Conservation (phyloP, 768 basidiomycete genomes). For the Gloeophyllum trabeum region DNA sequence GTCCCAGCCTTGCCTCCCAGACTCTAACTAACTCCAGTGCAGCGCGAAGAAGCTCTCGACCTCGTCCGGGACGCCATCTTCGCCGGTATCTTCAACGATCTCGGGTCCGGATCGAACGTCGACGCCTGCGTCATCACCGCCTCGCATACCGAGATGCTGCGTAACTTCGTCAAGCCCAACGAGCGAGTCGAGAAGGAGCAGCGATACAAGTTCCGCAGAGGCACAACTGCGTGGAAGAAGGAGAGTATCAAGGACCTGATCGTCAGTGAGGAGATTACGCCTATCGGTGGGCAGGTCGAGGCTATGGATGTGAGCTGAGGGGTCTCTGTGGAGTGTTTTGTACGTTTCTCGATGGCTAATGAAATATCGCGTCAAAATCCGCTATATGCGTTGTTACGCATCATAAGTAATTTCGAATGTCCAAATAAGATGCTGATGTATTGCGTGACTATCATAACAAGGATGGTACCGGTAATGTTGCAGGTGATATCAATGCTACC, state of each 20-base stretch:
- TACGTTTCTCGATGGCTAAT: background rate
- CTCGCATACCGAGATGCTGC: conserved; percentile 78
- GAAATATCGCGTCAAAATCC: background rate
- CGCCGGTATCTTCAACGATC: conserved; percentile 98
- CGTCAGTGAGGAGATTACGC: conserved; percentile 56
- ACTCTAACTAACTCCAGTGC: conserved; percentile 2
- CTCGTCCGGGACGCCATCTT: conserved; percentile 83
- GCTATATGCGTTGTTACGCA: no score
- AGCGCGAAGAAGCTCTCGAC: conserved; percentile 74
- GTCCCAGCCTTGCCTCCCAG: conserved; percentile 12
- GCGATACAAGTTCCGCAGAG: conserved; percentile 57
- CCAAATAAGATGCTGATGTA: no score
- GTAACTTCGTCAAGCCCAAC: conserved; percentile 91
- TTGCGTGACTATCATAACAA: no score
- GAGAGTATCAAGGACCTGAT: conserved; percentile 67
- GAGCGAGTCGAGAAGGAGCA: conserved; percentile 71
- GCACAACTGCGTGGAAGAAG: conserved; percentile 84
- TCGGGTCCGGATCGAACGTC: conserved; percentile 97
- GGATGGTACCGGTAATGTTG: conserved; percentile 10
- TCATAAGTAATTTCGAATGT: no score
- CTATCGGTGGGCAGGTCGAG: conserved; percentile 35
- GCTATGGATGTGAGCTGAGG: conserved; percentile 71
- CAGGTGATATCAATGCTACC: conserved; percentile 52
- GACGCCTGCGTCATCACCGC: conserved; percentile 95
- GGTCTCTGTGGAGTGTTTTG: no score